Base-by-base conservation (phyloP, 495 filamentous ascomycete species). In the Penicillium subrubescens region DNA sequence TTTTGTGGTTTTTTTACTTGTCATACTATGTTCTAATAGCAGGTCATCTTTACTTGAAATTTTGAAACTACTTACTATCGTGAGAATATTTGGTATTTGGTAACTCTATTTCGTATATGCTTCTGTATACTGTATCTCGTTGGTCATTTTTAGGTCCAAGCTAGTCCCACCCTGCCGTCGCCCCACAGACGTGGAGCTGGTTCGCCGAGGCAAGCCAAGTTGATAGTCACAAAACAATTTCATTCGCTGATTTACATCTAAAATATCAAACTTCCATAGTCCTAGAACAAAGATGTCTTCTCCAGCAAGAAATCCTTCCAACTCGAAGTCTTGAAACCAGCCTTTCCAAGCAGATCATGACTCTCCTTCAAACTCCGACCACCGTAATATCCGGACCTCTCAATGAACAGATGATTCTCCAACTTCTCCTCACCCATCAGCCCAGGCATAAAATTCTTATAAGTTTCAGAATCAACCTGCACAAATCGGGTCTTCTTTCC, bases 1-100 rank as follows among this genome's bases (percentile, higher is more conserved):
- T 50, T 50, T 33, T 41, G 67, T 64, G 61, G 69, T 54, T 61
- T 60, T 59, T 64, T 56, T 67, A 67, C 66, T 69, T 68, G 65
- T 70, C 67, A 68, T 56, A 31, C 17, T 31, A 56, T 72, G 67
- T 72, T 65, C 62, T 54, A 68, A 67, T 64, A 66, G 56, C 60
- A 62, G 67, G 69, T 72, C 67, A 72, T 72, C 67, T 65, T 71
- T 63, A 31, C 41, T 60, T 15, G 8, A 37, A 56, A 19, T 19
- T 8, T 29, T 19, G 29, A 5, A 27, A 15, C 7, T 27, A 25
- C 11, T 25, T n/a, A 33, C 4, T 37, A 15, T 2, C 2, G 0
- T 31, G 17, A 8, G 15, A 6, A 48, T 52, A n/a, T 29, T n/a
- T 27, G 5, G 15, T 8, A 6, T 2, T 14, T 5, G 25, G 25